Evolutionary conservation across 129 eudicot species (phyloP).

Genomic region (Gnaphalium uliginosum): DNA sequence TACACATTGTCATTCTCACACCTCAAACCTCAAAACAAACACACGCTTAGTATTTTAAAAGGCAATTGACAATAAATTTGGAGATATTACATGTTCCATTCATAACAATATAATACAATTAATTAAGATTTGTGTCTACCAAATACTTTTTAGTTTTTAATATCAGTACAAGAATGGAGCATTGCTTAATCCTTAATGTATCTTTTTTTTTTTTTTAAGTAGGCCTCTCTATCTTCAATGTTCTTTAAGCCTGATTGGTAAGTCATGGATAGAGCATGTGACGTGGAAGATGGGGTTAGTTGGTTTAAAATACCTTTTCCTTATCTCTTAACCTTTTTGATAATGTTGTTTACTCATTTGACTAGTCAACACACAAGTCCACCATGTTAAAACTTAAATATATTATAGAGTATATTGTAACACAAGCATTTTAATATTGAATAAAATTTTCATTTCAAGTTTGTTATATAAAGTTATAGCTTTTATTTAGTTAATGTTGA

Average conservation of each 20-base stretch:
- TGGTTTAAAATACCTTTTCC: not conserved
- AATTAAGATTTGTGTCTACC: not conserved
- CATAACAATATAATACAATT: not conserved
- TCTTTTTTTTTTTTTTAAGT: not conserved
- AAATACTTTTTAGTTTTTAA: not conserved
- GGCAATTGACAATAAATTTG: not conserved
- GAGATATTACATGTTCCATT: not conserved
- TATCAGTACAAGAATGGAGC: not conserved
- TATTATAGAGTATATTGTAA: not conserved
- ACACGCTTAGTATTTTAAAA: not conserved
- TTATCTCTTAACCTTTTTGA: slow-evolving; percentile 28
- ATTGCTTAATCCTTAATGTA: not conserved
- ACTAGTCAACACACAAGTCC: not conserved
- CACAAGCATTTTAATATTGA: not conserved
- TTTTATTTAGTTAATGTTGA: no score
- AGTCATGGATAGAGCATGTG: slow-evolving; percentile 3
- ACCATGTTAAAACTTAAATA: not conserved
- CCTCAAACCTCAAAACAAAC: no score
- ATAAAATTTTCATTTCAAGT: not conserved
- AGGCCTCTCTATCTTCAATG: not conserved
- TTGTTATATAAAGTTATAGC: no score
- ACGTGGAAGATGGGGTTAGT: slow-evolving; percentile 27
- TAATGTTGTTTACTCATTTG: slow-evolving; percentile 23
- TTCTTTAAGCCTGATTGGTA: not conserved
- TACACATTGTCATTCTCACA: no score